Evolutionary conservation across 2,329 filamentous ascomycete species (phyloP).

Genomic region (Didymella keratinophila): DNA sequence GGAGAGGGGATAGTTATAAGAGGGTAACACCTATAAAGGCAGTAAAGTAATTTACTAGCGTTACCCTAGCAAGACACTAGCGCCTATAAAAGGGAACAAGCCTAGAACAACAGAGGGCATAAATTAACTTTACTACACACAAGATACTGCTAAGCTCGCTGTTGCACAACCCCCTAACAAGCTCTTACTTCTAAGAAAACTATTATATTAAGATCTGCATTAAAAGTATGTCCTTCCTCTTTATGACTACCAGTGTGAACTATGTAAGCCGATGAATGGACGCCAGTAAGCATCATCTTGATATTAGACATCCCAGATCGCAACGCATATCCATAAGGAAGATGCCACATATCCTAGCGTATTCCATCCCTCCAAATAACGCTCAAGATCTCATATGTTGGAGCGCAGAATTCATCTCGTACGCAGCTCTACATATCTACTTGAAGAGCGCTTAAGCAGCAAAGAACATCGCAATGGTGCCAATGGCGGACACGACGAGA

Average conservation of each 20-base stretch:
- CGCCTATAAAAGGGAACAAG: no score
- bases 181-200: no score
- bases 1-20: no score
- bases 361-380: neutral
- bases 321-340: conserved; percentile 2
- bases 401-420: neutral
- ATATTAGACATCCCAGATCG: conserved; percentile 10
- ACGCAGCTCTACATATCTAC: neutral
- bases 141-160: no score
- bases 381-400: neutral
- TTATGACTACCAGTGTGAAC: neutral
- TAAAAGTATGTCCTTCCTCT: neutral
- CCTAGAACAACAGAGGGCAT: no score
- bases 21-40: no score
- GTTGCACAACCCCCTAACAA: no score
- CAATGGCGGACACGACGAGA: conserved; percentile 14
- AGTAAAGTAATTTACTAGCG: no score
- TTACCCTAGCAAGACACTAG: no score
- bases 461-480: conserved; percentile 14
- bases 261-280: neutral
- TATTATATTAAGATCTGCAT: no score
- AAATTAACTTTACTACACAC: no score
- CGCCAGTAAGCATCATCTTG: neutral
- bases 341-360: conserved; percentile 7
- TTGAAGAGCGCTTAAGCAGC: conserved; percentile 1